Evolutionary conservation across 1,284 basidiomycete species (phyloP).

Genomic region (Leccinum angustisporum): DNA sequence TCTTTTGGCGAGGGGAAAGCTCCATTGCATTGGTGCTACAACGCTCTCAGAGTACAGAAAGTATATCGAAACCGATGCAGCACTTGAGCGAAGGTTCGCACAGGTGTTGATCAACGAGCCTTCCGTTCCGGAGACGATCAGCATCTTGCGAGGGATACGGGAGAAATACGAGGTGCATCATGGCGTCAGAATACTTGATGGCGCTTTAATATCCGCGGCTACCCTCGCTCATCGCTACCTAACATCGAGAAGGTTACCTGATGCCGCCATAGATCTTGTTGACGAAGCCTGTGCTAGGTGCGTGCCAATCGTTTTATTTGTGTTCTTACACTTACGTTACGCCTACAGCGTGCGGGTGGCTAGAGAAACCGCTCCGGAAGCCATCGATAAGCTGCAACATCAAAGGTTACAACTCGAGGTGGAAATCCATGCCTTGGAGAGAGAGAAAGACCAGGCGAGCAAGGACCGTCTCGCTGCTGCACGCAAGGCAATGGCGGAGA

Average conservation of each 20-base stretch:
- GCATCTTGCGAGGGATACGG: slow-evolving; percentile 84
- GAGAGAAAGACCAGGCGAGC: slow-evolving; percentile 89
- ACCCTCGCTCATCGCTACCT: slow-evolving; percentile 94
- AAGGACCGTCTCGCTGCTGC: slow-evolving; percentile 84
- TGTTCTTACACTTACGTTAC: neutral
- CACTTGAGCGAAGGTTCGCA: slow-evolving; percentile 92
- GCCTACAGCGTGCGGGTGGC: slow-evolving; percentile 81
- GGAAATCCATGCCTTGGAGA: slow-evolving; percentile 92
- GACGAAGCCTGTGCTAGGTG: slow-evolving; percentile 91
- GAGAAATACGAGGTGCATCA: slow-evolving; percentile 86
- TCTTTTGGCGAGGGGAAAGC: slow-evolving; percentile 86
- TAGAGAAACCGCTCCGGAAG: slow-evolving; percentile 93
- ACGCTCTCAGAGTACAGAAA: slow-evolving; percentile 93
- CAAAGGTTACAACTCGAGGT: slow-evolving; percentile 92
- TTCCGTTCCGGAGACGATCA: slow-evolving; percentile 86
- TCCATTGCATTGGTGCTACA: slow-evolving; percentile 90
- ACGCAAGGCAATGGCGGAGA: slow-evolving; percentile 78
- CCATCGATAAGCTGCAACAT: slow-evolving; percentile 92
- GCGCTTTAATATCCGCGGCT: slow-evolving; percentile 88
- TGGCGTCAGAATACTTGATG: slow-evolving; percentile 88
- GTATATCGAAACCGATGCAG: slow-evolving; percentile 94
- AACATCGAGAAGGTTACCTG: slow-evolving; percentile 81
- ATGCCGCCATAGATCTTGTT: slow-evolving; percentile 90
- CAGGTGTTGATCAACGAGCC: slow-evolving; percentile 96
- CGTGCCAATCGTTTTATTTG: slow-evolving; percentile 21